phyloP scores from a whole-genome alignment of 192 early-diverging fungal species.

The Coemansia sp. region DNA sequence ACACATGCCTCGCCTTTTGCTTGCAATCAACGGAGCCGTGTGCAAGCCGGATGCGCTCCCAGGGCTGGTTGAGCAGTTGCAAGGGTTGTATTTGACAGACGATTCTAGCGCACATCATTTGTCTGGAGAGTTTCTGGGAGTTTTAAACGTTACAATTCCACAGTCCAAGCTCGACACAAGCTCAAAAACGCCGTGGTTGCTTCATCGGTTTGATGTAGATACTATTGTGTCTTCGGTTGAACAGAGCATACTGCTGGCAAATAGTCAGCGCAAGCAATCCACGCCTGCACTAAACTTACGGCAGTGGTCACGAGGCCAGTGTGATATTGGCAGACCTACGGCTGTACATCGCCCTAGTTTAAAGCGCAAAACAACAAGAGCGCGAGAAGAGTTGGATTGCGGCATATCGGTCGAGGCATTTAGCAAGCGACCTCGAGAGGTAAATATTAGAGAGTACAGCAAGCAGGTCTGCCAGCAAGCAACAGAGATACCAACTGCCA shows the following conservation, averaged over 20 bases:
- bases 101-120: background rate
- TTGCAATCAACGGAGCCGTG: slow-evolving; percentile 19
- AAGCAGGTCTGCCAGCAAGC: background rate
- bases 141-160: slow-evolving; percentile 19
- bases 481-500: background rate
- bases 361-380: slow-evolving; percentile 1
- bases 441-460: background rate
- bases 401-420: background rate
- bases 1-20: slow-evolving; percentile 3
- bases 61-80: slow-evolving; percentile 11
- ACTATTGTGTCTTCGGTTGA: slow-evolving; percentile 14
- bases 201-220: slow-evolving; percentile 11
- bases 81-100: background rate
- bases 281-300: background rate
- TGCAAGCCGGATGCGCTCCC: slow-evolving; percentile 20
- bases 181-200: slow-evolving; percentile 15
- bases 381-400: background rate
- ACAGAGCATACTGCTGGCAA: slow-evolving; percentile 4
- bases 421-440: background rate
- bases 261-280: background rate
- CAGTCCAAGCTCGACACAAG: slow-evolving; percentile 21
- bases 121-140: slow-evolving; percentile 14
- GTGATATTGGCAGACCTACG: slow-evolving; percentile 4
- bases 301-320: slow-evolving; percentile 14
- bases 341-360: background rate